Evolutionary conservation across 2,329 filamentous ascomycete species (phyloP), one percentile per base, ranked within the genome.

Genomic region (Fusarium veterinarium): DNA sequence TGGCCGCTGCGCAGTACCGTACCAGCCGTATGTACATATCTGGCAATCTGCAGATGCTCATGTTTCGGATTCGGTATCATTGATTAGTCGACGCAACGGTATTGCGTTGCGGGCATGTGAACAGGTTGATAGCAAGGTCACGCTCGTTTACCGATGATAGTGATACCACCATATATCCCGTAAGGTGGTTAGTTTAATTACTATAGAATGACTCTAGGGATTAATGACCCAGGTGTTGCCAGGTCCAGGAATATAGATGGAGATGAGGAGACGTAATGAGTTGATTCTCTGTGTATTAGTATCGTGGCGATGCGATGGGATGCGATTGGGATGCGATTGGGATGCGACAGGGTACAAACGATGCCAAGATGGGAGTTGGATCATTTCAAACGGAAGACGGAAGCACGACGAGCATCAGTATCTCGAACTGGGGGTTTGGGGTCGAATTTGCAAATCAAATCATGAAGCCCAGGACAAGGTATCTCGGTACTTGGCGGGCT

Each of bases 291-390:
- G 31, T n/a, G 55, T n/a, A n/a, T 45, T 45, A 46, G 45, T 63
- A 76, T 73, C 69, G 72, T 74, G 72, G 73, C 70, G 62, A 76
- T 73, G 64, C 64, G 53, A 53, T 52, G 28, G 28, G 28, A 28
- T 60, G 74, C 49, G 66, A 76, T 45, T 45, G 59, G 38, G 51
- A 61, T 58, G 41, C 33, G 51, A 58, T 73, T 53, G 49, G 49
- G 49, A 53, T 53, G 35, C 49, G 49, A 30, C 49, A 65, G 41
- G 33, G 42, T 23, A 33, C 46, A 31, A 52, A 52, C 67, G 52
- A 58, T 73, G 68, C 72, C 72, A 77, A 75, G 75, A 73, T 72
- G 53, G 60, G 51, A 60, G 60, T 65, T 65, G 66, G 60, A 60
- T 40, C 41, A 62, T 63, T 63, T 33, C 55, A 42, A 58, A 58